Conservation (phyloP, 169 alveolate species). For the Theileria annulata region DNA sequence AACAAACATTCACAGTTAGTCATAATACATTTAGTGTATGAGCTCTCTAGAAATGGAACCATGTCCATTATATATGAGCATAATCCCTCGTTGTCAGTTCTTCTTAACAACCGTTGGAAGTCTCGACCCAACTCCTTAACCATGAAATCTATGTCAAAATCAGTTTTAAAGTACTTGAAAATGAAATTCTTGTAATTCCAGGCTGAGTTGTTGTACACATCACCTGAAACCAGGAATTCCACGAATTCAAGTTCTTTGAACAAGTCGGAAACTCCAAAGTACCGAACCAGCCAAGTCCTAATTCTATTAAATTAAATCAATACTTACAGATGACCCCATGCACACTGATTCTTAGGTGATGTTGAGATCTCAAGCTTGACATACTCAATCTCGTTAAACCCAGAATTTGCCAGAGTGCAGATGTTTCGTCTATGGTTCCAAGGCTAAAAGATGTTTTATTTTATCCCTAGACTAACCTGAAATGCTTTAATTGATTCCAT, state of each 20-base stretch:
- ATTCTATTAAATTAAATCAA: too few relatives aligned
- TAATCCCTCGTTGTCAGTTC: slow-evolving; percentile 50
- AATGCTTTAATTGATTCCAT: slow-evolving; percentile 50
- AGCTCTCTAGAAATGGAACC: neutral
- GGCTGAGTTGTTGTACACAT: slow-evolving; percentile 58
- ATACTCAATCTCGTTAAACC: slow-evolving; percentile 43
- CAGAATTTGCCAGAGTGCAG: slow-evolving; percentile 15
- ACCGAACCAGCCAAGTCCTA: slow-evolving; percentile 60
- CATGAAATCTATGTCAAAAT: neutral
- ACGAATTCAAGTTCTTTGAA: slow-evolving; percentile 46
- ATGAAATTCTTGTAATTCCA: slow-evolving; percentile 55
- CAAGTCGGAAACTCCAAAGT: slow-evolving; percentile 8
- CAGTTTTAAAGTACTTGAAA: slow-evolving; percentile 4
- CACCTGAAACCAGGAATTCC: slow-evolving; percentile 29
- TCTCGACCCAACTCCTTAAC: slow-evolving; percentile 13
- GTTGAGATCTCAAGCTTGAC: slow-evolving; percentile 50
- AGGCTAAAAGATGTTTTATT: slow-evolving; percentile 12
- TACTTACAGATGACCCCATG: slow-evolving; percentile 58
- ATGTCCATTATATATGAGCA: slow-evolving; percentile 21
- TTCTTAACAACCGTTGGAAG: slow-evolving; percentile 7
- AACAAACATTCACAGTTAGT: neutral
- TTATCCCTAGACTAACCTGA: slow-evolving; percentile 17
- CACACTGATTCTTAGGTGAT: slow-evolving; percentile 62
- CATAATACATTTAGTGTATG: slow-evolving; percentile 2
- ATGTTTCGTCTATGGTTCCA: slow-evolving; percentile 59